Conservation (phyloP, 2,329 filamentous ascomycete genomes). For the Coniochaeta ligniaria region DNA sequence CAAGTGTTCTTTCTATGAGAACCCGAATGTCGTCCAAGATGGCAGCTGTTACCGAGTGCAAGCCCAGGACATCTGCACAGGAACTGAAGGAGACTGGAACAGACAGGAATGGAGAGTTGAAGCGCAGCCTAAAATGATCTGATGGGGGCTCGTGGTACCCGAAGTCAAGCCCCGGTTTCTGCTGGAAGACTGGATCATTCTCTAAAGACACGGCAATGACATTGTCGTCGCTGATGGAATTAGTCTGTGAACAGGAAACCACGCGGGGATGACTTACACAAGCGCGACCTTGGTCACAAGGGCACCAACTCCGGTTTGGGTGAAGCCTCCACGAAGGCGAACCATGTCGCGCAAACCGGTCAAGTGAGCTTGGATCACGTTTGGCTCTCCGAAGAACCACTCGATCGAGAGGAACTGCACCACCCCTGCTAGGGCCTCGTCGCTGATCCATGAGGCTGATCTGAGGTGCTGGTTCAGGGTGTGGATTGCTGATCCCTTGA, state of each 20-base stretch:
- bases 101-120: constrained; percentile 33
- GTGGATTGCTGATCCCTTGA: constrained; percentile 30
- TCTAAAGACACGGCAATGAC: constrained; percentile 38
- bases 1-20: constrained; percentile 27
- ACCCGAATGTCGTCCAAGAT: constrained; percentile 36
- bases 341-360: constrained; percentile 36
- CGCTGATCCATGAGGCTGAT: constrained; percentile 22
- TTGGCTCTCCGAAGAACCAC: constrained; percentile 39
- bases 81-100: constrained; percentile 28
- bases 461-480: constrained; percentile 36
- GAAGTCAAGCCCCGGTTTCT: constrained; percentile 22
- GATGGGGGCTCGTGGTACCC: constrained; percentile 28
- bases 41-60: constrained; percentile 30
- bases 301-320: constrained; percentile 30
- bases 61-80: constrained; percentile 22
- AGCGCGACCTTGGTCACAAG: constrained; percentile 35
- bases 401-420: constrained; percentile 38
- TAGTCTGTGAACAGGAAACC: not conserved
- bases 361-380: constrained; percentile 33
- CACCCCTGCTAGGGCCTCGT: constrained; percentile 34
- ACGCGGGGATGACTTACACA: constrained; percentile 23
- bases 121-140: constrained; percentile 27
- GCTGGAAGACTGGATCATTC: constrained; percentile 29
- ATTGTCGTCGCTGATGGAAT: constrained; percentile 30
- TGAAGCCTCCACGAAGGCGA: constrained; percentile 30